A percentile compares a stretch with the other conserved stretches of the same genome.
Conservation (phyloP, 2,329 filamentous ascomycete species). For the Colletotrichum tropicicola region DNA sequence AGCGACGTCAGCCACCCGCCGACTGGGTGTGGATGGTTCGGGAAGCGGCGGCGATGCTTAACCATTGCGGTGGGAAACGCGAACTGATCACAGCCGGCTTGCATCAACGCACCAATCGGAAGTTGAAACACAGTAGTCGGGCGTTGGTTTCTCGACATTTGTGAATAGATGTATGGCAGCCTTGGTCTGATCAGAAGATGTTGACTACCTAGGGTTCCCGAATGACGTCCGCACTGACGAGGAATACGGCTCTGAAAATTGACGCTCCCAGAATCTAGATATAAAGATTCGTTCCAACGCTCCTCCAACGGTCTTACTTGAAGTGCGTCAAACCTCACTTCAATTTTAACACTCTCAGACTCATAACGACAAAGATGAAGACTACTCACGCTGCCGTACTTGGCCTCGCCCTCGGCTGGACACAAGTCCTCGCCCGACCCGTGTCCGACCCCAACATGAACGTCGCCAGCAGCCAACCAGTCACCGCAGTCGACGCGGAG, state of each 20-base stretch:
- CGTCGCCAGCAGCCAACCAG: background rate
- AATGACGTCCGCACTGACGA: background rate
- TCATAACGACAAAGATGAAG: background rate
- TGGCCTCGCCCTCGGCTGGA: background rate
- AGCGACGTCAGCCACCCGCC: slow-evolving; percentile 2
- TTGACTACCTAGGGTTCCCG: background rate
- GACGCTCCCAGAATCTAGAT: too few relatives aligned
- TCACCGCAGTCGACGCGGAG: background rate
- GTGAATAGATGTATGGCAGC: too few relatives aligned
- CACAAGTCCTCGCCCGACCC: background rate
- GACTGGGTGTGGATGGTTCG: background rate
- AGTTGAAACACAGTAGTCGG: too few relatives aligned
- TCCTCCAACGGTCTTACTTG: background rate
- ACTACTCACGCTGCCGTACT: background rate
- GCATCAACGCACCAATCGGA: background rate
- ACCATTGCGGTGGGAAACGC: background rate
- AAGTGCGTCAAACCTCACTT: rapidly evolving
- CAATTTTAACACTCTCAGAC: background rate
- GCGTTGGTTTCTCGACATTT: too few relatives aligned
- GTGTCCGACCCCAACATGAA: background rate
- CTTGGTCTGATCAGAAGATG: too few relatives aligned
- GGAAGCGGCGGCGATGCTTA: background rate
- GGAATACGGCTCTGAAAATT: background rate
- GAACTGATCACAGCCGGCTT: background rate
- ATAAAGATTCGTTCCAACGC: background rate